phyloP scores from a whole-genome alignment of 2,329 filamentous ascomycete genomes.

The Ramularia endophylla region DNA sequence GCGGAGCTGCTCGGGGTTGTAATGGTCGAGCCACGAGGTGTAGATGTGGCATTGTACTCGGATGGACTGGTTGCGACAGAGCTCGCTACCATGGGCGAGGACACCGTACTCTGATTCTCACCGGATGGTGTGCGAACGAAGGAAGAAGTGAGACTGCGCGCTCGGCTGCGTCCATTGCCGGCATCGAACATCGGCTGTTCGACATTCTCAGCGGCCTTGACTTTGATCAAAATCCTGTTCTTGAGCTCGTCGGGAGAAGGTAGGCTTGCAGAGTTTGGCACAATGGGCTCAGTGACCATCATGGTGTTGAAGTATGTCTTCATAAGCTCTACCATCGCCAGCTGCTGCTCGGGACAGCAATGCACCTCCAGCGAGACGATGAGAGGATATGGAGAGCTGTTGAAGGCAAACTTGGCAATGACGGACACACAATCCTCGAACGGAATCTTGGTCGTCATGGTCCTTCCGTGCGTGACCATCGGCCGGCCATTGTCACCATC shows the following conservation, averaged over 20 bases:
- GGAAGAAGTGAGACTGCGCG: conserved; percentile 72
- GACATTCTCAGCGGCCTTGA: conserved; percentile 62
- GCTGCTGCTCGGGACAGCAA: conserved; percentile 76
- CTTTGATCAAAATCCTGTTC: conserved; percentile 83
- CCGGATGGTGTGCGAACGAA: conserved; percentile 58
- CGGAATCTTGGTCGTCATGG: conserved; percentile 78
- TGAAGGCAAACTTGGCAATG: conserved; percentile 92
- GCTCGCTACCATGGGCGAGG: conserved; percentile 47
- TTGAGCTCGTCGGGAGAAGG: conserved; percentile 83
- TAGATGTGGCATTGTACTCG: conserved; percentile 40
- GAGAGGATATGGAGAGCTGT: conserved; percentile 77
- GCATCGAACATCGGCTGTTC: conserved; percentile 39
- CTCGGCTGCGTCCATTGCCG: conserved; percentile 32
- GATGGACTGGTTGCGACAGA: conserved; percentile 47
- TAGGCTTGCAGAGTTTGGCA: conserved; percentile 60
- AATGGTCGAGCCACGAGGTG: conserved; percentile 48
- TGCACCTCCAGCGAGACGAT: conserved; percentile 96
- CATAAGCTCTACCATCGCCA: conserved; percentile 85
- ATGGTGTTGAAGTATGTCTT: conserved; percentile 74
- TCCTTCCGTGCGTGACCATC: conserved; percentile 84
- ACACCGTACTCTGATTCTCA: conserved; percentile 51
- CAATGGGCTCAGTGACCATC: conserved; percentile 69
- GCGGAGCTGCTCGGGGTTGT: conserved; percentile 56
- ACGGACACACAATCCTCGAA: conserved; percentile 90
- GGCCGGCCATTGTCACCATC: conserved; percentile 84